These are phyloP conservation scores for Vanrija sp. DNA, from an alignment of 1,284 basidiomycete genomes.

Conservation along the genomic window DNA sequence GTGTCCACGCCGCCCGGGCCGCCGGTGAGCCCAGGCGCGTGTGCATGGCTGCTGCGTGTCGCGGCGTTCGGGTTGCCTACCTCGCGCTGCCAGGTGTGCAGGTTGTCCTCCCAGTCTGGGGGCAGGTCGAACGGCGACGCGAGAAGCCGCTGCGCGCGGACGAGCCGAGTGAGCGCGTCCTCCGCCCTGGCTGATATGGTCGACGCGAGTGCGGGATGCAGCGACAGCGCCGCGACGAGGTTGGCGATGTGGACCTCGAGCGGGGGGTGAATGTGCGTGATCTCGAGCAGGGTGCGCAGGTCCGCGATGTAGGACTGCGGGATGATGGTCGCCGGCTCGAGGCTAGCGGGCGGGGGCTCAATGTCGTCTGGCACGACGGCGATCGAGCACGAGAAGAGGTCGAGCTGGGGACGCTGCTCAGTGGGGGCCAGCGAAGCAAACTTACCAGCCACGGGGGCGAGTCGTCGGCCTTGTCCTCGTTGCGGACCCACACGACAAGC, in stretches of 20 bases:
- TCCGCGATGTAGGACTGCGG: conserved; percentile 25
- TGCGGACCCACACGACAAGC: conserved; percentile 39
- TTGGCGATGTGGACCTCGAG: conserved; percentile 39
- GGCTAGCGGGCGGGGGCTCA: conserved; percentile 10
- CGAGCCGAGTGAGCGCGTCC: conserved; percentile 21
- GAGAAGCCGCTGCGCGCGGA: conserved; percentile 35
- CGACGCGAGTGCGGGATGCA: conserved; percentile 32
- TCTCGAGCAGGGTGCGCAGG: conserved; percentile 30
- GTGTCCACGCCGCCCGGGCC: conserved; percentile 34
- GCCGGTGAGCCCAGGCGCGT: conserved; percentile 21
- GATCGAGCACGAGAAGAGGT: conserved; percentile 30
- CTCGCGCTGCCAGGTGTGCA: conserved; percentile 9
- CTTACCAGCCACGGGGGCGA: conserved; percentile 36
- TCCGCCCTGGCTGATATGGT: conserved; percentile 28
- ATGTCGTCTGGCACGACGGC: conserved; percentile 13
- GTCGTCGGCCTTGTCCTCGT: conserved; percentile 16
- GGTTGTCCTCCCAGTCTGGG: conserved; percentile 15
- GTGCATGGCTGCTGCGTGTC: neutral
- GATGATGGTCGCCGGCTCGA: conserved; percentile 13
- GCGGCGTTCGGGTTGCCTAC: neutral
- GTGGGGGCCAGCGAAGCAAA: neutral
- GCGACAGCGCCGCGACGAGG: conserved; percentile 33
- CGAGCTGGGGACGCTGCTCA: conserved; percentile 20
- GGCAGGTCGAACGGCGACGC: conserved; percentile 27
- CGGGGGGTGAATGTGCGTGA: conserved; percentile 41